These are phyloP conservation scores for Rhododendron mucronatum DNA, from an alignment of 148 eudicot species.

Conservation along the genomic window DNA sequence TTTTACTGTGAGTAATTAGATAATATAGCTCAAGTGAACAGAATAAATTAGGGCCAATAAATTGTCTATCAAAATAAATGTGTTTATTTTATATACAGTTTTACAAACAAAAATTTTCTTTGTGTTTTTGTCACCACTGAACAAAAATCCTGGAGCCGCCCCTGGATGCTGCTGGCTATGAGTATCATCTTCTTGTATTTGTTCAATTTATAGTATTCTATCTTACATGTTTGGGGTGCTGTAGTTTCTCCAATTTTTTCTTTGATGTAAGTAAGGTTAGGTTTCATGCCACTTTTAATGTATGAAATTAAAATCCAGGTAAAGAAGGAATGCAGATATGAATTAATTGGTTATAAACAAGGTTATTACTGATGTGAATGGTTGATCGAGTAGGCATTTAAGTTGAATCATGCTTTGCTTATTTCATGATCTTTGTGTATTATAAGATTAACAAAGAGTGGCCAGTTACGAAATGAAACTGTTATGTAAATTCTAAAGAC, in stretches of 20 bases:
- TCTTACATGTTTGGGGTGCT: background rate
- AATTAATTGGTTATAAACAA: background rate
- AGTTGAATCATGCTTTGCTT: background rate
- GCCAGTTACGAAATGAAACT: background rate
- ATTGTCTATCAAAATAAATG: no score
- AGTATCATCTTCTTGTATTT: background rate
- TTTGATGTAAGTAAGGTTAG: background rate
- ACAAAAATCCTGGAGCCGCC: no score
- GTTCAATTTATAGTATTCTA: background rate
- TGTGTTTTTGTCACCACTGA: no score
- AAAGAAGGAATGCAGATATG: background rate
- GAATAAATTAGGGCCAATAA: no score
- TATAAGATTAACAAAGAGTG: background rate
- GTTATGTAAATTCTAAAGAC: background rate
- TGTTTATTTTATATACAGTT: no score
- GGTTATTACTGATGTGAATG: background rate
- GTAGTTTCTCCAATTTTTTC: background rate
- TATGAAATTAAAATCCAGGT: background rate
- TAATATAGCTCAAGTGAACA: no score
- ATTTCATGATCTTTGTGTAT: background rate
- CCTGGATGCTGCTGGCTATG: no score
- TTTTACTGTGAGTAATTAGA: no score
- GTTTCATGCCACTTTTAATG: background rate
- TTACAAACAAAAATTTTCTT: no score
- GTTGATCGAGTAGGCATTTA: background rate